These are phyloP conservation scores for Pichia rugopelliculosa DNA, from an alignment of 805 yeast species.

Conservation along the genomic window DNA sequence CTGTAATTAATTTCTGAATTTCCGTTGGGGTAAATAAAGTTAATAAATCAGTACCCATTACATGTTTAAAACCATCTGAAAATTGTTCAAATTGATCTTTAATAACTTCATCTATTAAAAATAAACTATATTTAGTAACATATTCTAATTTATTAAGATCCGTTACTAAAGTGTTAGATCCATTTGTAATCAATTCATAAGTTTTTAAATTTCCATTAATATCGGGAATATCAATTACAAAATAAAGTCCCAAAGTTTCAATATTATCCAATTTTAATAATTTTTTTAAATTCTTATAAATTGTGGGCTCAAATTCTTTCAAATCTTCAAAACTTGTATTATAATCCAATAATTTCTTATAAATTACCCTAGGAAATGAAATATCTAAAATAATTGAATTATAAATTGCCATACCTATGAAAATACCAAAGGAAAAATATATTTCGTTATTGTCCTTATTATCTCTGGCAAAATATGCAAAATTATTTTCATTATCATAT, in stretches of 20 bases:
- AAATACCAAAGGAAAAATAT: constrained; percentile 75
- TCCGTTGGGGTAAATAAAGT: constrained; percentile 76
- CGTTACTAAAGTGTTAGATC: constrained; percentile 49
- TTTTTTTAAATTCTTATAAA: constrained; percentile 44
- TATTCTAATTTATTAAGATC: constrained; percentile 50
- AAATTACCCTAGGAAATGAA: constrained; percentile 66
- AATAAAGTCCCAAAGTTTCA: constrained; percentile 46
- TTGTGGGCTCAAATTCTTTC: constrained; percentile 57
- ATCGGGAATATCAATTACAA: constrained; percentile 55
- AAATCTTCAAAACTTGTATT: constrained; percentile 58
- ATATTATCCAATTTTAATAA: constrained; percentile 38
- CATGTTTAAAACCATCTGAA: constrained; percentile 62
- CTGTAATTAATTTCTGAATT: constrained; percentile 69
- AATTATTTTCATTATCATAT: constrained; percentile 59
- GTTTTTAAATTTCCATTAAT: constrained; percentile 37
- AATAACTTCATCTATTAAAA: constrained; percentile 51
- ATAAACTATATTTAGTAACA: constrained; percentile 55
- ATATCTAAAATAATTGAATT: constrained; percentile 83
- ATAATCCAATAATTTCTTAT: constrained; percentile 59
- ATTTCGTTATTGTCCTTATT: constrained; percentile 38
- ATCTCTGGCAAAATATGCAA: constrained; percentile 66
- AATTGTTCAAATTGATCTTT: constrained; percentile 49
- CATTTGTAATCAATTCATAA: constrained; percentile 50
- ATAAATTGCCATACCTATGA: constrained; percentile 83
- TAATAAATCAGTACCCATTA: constrained; percentile 76